Conservation (phyloP, 371 early-diverging fungal species). For the Cokeromyces recurvatus region DNA sequence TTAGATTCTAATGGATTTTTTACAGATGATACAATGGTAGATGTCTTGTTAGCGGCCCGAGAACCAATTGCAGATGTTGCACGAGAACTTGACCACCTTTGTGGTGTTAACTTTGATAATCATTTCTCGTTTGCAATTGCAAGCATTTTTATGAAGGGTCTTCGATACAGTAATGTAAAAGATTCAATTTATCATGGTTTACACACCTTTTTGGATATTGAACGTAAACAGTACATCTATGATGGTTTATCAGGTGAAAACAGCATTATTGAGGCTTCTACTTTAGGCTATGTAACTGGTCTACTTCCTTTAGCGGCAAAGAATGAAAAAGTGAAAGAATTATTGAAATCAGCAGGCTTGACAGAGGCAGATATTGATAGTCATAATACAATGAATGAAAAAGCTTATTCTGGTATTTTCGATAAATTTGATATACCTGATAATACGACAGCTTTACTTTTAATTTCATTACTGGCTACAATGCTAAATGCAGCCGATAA, state of each 20-base stretch:
- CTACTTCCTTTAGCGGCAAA: slow-evolving; percentile 62
- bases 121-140: slow-evolving; percentile 86
- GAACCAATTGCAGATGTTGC: slow-evolving; percentile 64
- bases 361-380: slow-evolving; percentile 39
- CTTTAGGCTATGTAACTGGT: slow-evolving; percentile 69
- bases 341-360: slow-evolving; percentile 54
- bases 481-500: slow-evolving; percentile 77
- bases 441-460: slow-evolving; percentile 59
- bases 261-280: slow-evolving; percentile 42
- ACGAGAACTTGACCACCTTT: slow-evolving; percentile 58
- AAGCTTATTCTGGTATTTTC: slow-evolving; percentile 53
- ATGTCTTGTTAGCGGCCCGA: slow-evolving; percentile 64
- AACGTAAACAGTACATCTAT: slow-evolving; percentile 33
- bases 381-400: slow-evolving; percentile 20
- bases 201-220: slow-evolving; percentile 61
- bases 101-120: slow-evolving; percentile 73
- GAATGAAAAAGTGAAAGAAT: slow-evolving; percentile 52
- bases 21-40: slow-evolving; percentile 49
- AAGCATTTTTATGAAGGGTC: slow-evolving; percentile 73
- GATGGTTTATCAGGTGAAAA: slow-evolving; percentile 10
- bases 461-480: slow-evolving; percentile 68
- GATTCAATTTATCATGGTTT: slow-evolving; percentile 61
- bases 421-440: slow-evolving; percentile 61
- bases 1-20: slow-evolving; percentile 69
- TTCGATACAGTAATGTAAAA: slow-evolving; percentile 66